Evolutionary conservation across 495 filamentous ascomycete genomes (phyloP), one percentile per base, ranked within the genome.

Genomic region (Cercophora samala): DNA sequence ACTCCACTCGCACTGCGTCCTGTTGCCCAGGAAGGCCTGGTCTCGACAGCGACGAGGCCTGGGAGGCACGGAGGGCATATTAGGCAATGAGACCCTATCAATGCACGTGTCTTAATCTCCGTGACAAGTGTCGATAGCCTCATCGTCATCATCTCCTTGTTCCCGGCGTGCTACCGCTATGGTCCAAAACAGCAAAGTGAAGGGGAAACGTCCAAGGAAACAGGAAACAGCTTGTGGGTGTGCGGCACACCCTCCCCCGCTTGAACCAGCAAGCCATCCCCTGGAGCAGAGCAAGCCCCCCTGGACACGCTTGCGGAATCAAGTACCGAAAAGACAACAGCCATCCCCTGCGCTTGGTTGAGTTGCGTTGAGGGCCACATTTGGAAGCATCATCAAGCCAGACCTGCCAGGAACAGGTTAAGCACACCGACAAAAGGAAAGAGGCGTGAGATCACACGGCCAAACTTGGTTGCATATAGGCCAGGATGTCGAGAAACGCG

Each of bases 231-330:
- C 59, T 46, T 22, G n/a, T n/a, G 58, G 19, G 26, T 29, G 26
- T 64, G 58, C 17, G 21, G 58, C 62, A 15, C 9, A 17, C 53
- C 53, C 32, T 53, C 3, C 52, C 62, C 66, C 62, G 66, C 61
- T 19, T 46, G 51, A 62, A 60, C 51, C 61, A 26, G 46, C 54
- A 46, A 46, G 37, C 37, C 37, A 46, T 46, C 53, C 29, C 64
- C 55, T 17, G 67, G 29, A 42, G 64, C 51, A 6, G 46, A 25
- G n/a, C 59, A 37, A 29, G 63, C 22, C 29, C 64, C 69, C 69
- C 67, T 64, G 58, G 68, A 60, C 65, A 70, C 64, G 71, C 67
- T 73, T 70, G 64, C 69, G 69, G 71, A 73, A 73, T 64, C 67
- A 71, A 75, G 69, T 73, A 75, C 73, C 73, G 73, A 75, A 73